Conservation (phyloP, 257 asterid genomes). For the Jacaranda copaia region DNA sequence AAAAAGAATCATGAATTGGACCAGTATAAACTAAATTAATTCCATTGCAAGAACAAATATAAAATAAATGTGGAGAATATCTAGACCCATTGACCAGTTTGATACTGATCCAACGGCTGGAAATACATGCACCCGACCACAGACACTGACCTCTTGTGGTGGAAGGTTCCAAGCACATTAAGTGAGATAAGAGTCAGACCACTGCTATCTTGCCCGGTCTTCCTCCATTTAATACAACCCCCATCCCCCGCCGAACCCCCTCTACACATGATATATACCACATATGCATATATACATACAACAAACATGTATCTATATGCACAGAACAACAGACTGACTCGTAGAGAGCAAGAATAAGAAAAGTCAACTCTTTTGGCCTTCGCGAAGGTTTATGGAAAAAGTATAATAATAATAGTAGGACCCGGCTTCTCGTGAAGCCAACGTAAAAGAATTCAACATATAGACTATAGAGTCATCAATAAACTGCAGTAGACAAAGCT, state of each 20-base stretch:
- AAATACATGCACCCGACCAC: constrained; percentile 21
- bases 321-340: constrained; percentile 31
- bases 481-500: background rate
- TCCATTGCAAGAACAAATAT: background rate
- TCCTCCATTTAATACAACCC: constrained; percentile 17
- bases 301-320: constrained; percentile 34
- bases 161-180: constrained; percentile 30
- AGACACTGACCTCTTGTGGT: constrained; percentile 30
- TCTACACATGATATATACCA: background rate
- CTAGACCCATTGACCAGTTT: constrained; percentile 7
- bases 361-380: constrained; percentile 51
- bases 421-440: constrained; percentile 64
- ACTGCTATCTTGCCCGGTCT: constrained; percentile 26
- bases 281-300: constrained; percentile 21
- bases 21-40: background rate
- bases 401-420: background rate
- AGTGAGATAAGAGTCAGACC: constrained; percentile 41
- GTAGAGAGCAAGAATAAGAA: constrained; percentile 20
- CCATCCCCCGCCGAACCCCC: constrained; percentile 1
- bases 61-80: constrained; percentile 19
- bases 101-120: constrained; percentile 44
- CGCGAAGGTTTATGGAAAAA: constrained; percentile 35
- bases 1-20: background rate
- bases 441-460: constrained; percentile 39
- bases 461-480: constrained; percentile 18